Conservation (phyloP, 202 grass and related monocot species). For the Alloteropsis angusta region DNA sequence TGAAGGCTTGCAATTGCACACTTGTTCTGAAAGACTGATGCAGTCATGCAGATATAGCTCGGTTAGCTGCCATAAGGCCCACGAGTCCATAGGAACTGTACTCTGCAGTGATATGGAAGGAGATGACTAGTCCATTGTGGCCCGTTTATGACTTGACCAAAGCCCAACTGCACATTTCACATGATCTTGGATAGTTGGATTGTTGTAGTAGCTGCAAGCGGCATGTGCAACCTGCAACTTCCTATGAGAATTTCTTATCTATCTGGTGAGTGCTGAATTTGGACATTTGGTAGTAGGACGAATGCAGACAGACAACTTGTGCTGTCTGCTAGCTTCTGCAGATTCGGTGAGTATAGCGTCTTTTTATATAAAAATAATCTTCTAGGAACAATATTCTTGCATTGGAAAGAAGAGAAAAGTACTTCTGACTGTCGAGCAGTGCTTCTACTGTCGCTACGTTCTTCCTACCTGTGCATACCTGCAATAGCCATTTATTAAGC, state of each 20-base stretch:
- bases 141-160: neutral
- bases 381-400: neutral
- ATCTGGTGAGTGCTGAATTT: neutral
- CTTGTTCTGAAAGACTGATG: neutral
- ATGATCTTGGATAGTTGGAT: conserved; percentile 16
- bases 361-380: neutral
- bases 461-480: neutral
- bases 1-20: neutral
- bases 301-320: neutral
- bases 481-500: neutral
- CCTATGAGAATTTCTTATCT: neutral
- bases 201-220: neutral
- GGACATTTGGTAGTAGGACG: neutral
- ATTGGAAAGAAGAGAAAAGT: neutral
- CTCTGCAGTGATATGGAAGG: neutral
- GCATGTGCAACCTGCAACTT: neutral
- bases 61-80: neutral
- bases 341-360: neutral
- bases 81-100: neutral
- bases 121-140: neutral
- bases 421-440: neutral
- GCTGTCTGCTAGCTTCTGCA: neutral
- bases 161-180: neutral
- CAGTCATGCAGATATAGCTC: neutral
- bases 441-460: neutral